phyloP scores from a whole-genome alignment of 1,284 basidiomycete species.

The Melampsora americana region DNA sequence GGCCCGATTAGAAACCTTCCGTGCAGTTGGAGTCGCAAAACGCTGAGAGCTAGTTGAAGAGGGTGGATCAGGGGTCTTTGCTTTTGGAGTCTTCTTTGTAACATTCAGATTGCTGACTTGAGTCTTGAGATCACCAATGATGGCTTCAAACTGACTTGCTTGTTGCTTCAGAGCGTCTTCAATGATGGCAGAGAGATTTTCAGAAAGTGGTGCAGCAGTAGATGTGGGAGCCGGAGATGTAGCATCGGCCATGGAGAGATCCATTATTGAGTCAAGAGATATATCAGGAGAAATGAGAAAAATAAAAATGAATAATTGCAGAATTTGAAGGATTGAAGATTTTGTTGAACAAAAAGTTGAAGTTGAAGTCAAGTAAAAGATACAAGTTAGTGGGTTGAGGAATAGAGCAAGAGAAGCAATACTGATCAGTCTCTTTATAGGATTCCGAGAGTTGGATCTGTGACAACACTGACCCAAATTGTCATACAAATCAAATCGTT shows the following conservation, averaged over 20 bases:
- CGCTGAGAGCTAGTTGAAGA: not conserved
- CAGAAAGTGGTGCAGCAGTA: not conserved
- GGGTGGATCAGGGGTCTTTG: not conserved
- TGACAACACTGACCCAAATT: not conserved
- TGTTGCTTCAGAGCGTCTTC: not conserved
- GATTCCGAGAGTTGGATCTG: not conserved
- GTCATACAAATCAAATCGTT: not conserved
- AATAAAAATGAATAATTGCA: not conserved
- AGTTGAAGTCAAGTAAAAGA: not conserved
- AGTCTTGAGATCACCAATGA: not conserved
- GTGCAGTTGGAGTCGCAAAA: not conserved
- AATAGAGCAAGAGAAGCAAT: not conserved
- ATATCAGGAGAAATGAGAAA: not conserved
- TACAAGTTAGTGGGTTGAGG: not conserved
- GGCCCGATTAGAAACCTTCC: not conserved
- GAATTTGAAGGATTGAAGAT: not conserved
- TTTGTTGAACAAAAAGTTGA: not conserved
- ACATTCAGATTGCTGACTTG: constrained; percentile 2
- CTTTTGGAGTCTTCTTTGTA: not conserved
- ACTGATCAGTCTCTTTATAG: constrained; percentile 1
- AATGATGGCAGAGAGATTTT: not conserved
- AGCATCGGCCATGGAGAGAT: not conserved
- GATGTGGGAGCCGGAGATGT: not conserved
- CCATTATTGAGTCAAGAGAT: not conserved
- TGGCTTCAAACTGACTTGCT: not conserved